A percentile compares a stretch with the other conserved stretches of the same genome.
These are phyloP conservation scores for Nannochloropsis gaditana DNA, from an alignment of 108 stramenopile genomes.

Conservation along the genomic window DNA sequence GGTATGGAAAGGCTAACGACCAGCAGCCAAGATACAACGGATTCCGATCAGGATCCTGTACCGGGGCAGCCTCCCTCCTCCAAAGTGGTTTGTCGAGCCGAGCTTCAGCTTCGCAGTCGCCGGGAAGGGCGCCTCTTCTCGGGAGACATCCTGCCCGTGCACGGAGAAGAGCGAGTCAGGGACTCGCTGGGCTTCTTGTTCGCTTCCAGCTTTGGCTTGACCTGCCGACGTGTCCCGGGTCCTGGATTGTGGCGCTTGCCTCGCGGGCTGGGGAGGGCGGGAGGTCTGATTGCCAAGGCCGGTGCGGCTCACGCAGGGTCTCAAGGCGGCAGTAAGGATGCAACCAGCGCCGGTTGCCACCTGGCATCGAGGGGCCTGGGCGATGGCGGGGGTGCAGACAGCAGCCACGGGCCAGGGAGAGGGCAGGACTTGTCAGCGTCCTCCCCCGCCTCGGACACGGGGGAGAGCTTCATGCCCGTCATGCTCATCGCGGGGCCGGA, in stretches of 20 bases:
- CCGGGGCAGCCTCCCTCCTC: no score
- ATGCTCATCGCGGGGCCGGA: slow-evolving; percentile 41
- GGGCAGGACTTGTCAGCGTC: background rate
- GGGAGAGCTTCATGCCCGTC: slow-evolving; percentile 40
- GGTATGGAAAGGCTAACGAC: background rate
- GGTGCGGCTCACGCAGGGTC: no score
- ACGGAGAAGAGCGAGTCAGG: background rate
- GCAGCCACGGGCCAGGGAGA: background rate
- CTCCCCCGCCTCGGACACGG: background rate
- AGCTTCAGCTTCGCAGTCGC: background rate
- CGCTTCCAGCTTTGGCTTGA: background rate
- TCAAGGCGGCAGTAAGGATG: no score
- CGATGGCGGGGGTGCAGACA: background rate
- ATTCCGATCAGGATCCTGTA: no score
- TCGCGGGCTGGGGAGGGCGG: background rate
- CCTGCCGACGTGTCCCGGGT: background rate
- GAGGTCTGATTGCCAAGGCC: background rate
- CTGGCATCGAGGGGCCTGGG: no score
- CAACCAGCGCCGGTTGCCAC: no score
- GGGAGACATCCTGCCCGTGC: background rate
- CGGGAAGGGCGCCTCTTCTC: background rate
- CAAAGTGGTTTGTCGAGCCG: slow-evolving; percentile 4
- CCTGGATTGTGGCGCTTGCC: background rate
- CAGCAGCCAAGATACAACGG: no score
- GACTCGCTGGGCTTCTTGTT: background rate